Conservation (phyloP, 2,329 filamentous ascomycete genomes). For the Fusarium brevicatenulatum region DNA sequence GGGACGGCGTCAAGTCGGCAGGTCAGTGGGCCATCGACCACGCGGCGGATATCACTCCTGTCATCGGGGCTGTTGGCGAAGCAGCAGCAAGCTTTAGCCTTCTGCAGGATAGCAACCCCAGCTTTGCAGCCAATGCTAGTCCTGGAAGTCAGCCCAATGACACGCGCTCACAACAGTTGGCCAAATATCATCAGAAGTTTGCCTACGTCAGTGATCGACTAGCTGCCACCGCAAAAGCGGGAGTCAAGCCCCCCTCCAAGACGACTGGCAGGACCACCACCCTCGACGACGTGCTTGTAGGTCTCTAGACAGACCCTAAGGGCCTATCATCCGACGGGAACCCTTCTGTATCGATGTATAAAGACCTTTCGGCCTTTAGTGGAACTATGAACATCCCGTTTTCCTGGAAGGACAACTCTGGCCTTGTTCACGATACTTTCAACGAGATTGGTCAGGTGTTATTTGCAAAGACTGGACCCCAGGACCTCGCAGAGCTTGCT, state of each 20-base stretch:
- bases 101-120: accelerated
- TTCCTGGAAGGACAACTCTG: not conserved
- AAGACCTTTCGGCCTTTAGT: not conserved
- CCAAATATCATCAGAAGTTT: not conserved
- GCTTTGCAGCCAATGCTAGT: not conserved
- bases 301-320: not conserved
- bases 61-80: not conserved
- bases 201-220: not conserved
- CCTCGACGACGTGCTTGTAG: not conserved
- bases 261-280: not conserved
- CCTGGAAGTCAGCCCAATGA: not conserved
- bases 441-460: not conserved
- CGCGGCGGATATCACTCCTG: too few species aligned
- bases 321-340: not conserved
- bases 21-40: not conserved
- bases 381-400: not conserved
- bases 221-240: not conserved
- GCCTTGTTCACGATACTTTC: not conserved
- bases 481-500: not conserved
- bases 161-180: not conserved
- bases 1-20: not conserved
- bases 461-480: not conserved
- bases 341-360: not conserved
- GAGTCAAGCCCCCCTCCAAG: accelerated
- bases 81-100: accelerated